A percentile compares a stretch with the other conserved stretches of the same genome.
Conservation (phyloP, 2,329 filamentous ascomycete species). For the Bipolaris gigantea region DNA sequence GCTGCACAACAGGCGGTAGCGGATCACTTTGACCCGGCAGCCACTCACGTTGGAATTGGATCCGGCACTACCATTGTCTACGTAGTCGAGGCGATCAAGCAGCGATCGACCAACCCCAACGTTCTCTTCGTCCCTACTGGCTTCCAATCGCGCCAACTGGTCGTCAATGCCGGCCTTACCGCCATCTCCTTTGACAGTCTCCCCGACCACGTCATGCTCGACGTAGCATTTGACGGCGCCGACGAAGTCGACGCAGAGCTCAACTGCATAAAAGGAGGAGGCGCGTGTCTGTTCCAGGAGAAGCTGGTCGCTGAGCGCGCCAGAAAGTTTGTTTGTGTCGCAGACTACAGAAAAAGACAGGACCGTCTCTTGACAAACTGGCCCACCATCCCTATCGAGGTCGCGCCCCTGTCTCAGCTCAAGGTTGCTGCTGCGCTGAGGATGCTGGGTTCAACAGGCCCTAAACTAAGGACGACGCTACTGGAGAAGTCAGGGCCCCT, state of each 20-base stretch:
- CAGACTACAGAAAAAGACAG: constrained; percentile 89
- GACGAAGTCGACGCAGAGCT: constrained; percentile 94
- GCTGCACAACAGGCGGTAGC: constrained; percentile 73
- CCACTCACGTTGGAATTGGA: constrained; percentile 74
- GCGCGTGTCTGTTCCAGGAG: constrained; percentile 96
- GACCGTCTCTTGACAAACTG: constrained; percentile 72
- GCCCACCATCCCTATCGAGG: constrained; percentile 89
- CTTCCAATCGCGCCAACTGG: constrained; percentile 85
- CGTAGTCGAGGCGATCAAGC: constrained; percentile 76
- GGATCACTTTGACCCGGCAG: constrained; percentile 67
- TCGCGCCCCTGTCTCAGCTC: constrained; percentile 79
- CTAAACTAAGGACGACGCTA: constrained; percentile 71
- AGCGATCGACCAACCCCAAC: constrained; percentile 39
- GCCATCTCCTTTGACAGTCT: constrained; percentile 78
- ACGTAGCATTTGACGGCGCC: constrained; percentile 93
- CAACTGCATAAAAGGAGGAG: constrained; percentile 97
- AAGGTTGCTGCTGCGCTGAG: constrained; percentile 74
- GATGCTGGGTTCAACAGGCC: constrained; percentile 70
- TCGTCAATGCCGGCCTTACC: constrained; percentile 74
- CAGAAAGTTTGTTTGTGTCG: constrained; percentile 84
- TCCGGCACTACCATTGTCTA: constrained; percentile 82
- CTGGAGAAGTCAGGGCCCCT: constrained; percentile 81
- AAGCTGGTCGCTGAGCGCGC: constrained; percentile 88
- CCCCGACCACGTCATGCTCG: constrained; percentile 66
- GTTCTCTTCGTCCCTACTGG: constrained; percentile 94